Base-by-base conservation (phyloP, 1,139 yeast genomes). In the Lodderomyces pseudojiufengensis region DNA sequence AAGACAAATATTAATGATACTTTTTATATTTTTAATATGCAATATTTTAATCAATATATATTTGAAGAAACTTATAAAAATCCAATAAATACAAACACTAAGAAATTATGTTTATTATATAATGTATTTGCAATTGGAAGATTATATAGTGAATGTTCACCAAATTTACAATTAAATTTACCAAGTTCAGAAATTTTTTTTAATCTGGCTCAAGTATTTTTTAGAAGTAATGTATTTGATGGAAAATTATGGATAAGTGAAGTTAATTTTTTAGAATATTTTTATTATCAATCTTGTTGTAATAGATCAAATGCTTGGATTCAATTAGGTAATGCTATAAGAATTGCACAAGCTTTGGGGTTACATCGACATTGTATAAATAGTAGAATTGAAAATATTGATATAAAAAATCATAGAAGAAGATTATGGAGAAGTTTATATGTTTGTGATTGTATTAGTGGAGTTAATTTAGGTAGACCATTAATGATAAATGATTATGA, bases 291-390 rank as follows among this genome's bases (percentile, higher is more conserved):
- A 35, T 51, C 59, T 25, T 54, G 52, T 22, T 63, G 68, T 24
- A 59, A 61, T 35, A 53, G 70, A 39, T 61, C 63, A 36, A 55
- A 67, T 1, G 61, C 73, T 4, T 70, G 75, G 75, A 54, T 43
- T n/a, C 31, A 34, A 10, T 33, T 44, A 14, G 45, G 48, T 1
- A 65, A 72, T 7, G 80, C 82, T 1, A 67, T 76, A 2, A 61
- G 85, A 37, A 68, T 66, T 42, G 83, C 84, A 0, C 78, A 73
- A 44, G 82, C 78, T 31, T 55, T 81, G 36, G 92, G 92, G 0
- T 57, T 84, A 22, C 84, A 83, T 48, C 58, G 85, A 20, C 58
- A 56, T 12, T 84, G 80, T 42, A 57, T 72, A 3, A 67, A 68
- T 35, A 49, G 50, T 8, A 64, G 70, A 0, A 47, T 78, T 21